phyloP scores from a whole-genome alignment of 768 basidiomycete species.

The Termitomyces sp. region DNA sequence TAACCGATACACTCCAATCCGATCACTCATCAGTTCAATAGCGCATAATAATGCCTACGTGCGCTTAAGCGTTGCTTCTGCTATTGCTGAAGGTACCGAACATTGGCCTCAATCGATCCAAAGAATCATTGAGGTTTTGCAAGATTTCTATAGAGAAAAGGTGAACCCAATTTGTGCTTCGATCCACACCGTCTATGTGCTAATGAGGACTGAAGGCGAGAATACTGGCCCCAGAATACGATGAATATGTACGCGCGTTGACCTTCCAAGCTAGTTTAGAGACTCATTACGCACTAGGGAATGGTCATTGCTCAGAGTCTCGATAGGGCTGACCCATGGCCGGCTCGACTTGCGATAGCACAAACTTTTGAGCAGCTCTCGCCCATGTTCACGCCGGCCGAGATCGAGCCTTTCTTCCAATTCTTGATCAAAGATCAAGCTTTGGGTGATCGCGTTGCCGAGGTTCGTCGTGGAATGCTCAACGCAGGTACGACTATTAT shows the following conservation, averaged over 20 bases:
- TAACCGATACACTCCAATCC: background rate
- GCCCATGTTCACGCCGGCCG: slow-evolving; percentile 54
- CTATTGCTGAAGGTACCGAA: slow-evolving; percentile 74
- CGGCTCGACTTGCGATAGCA: slow-evolving; percentile 72
- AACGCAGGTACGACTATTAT: slow-evolving; percentile 77
- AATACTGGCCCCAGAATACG: slow-evolving; percentile 87
- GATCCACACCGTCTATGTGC: background rate
- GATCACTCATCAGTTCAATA: slow-evolving; percentile 23
- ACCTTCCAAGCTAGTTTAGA: background rate
- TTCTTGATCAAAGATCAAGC: slow-evolving; percentile 87
- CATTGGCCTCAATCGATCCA: slow-evolving; percentile 61
- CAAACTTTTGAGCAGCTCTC: slow-evolving; percentile 65
- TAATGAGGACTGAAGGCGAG: slow-evolving; percentile 54
- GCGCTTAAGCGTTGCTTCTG: slow-evolving; percentile 63
- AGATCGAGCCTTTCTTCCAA: slow-evolving; percentile 71
- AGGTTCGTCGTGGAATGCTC: slow-evolving; percentile 88
- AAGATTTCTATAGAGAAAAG: slow-evolving; percentile 83
- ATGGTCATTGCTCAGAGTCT: slow-evolving; percentile 89
- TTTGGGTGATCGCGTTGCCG: slow-evolving; percentile 78
- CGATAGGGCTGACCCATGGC: slow-evolving; percentile 89
- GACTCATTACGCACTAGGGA: slow-evolving; percentile 47
- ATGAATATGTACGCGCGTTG: slow-evolving; percentile 68
- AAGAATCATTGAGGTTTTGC: slow-evolving; percentile 46
- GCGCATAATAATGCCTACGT: slow-evolving; percentile 82
- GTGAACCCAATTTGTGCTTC: slow-evolving; percentile 27